Evolutionary conservation across 1,284 basidiomycete species (phyloP).

Genomic region (Irpex sp.): DNA sequence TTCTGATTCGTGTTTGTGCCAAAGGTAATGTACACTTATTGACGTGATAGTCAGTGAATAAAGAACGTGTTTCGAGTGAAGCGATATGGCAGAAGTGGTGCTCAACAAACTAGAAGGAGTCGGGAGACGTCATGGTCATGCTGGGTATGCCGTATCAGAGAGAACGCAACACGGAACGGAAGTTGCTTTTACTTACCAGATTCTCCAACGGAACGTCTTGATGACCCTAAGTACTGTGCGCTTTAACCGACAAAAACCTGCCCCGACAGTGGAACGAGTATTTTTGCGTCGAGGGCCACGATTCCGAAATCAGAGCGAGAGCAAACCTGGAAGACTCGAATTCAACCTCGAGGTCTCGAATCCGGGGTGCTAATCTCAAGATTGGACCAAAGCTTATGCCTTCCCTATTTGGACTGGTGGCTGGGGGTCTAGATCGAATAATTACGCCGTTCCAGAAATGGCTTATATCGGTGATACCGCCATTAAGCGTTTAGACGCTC

Average conservation of each 20-base stretch:
- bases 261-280: background rate
- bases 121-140: background rate
- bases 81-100: conserved; percentile 17
- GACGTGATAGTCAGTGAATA: conserved; percentile 60
- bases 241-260: background rate
- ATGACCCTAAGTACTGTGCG: background rate
- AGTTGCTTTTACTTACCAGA: background rate
- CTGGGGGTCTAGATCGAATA: background rate
- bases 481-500: background rate
- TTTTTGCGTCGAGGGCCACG: background rate
- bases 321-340: background rate
- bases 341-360: background rate
- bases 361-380: background rate
- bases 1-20: conserved; percentile 41
- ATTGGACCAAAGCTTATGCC: background rate
- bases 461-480: conserved; percentile 2
- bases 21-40: conserved; percentile 57
- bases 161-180: background rate
- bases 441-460: conserved; percentile 1
- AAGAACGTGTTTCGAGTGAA: conserved; percentile 47
- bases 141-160: background rate
- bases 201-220: background rate
- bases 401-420: background rate
- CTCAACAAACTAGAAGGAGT: background rate
- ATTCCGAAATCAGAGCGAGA: background rate